phyloP scores from a whole-genome alignment of 2,329 filamentous ascomycete genomes.

The Trichocomaceae sp. region DNA sequence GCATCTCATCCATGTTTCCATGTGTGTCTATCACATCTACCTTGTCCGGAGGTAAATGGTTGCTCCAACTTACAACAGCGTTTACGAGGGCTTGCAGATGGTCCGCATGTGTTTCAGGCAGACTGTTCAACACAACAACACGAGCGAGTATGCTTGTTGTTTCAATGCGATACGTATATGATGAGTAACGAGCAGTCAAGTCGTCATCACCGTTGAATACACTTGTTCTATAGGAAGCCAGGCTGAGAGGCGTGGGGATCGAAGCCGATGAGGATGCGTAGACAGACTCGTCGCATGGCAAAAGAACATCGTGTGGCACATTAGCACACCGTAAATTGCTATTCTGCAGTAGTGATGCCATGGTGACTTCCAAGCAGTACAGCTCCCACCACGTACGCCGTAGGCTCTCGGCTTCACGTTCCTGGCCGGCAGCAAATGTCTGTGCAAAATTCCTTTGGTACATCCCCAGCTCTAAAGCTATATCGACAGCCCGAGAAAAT shows the following conservation, averaged over 20 bases:
- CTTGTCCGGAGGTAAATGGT: slow-evolving; percentile 67
- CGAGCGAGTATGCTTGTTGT: slow-evolving; percentile 68
- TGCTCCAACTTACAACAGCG: slow-evolving; percentile 62
- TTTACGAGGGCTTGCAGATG: slow-evolving; percentile 54
- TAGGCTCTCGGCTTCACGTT: slow-evolving; percentile 69
- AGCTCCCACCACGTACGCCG: slow-evolving; percentile 83
- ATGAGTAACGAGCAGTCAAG: slow-evolving; percentile 56
- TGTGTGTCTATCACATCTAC: slow-evolving; percentile 60
- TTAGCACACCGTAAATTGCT: slow-evolving; percentile 60
- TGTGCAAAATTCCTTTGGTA: slow-evolving; percentile 57
- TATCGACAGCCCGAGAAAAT: slow-evolving; percentile 49
- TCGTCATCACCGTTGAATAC: slow-evolving; percentile 51
- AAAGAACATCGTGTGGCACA: slow-evolving; percentile 57
- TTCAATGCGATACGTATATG: slow-evolving; percentile 75
- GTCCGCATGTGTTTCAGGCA: slow-evolving; percentile 40
- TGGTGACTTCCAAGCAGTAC: slow-evolving; percentile 70
- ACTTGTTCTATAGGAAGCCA: not conserved
- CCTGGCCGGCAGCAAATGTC: slow-evolving; percentile 31
- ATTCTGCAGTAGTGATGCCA: slow-evolving; percentile 56
- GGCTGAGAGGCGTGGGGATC: slow-evolving; percentile 41
- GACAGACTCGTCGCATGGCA: slow-evolving; percentile 69
- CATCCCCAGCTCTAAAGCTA: slow-evolving; percentile 69
- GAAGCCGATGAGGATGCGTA: slow-evolving; percentile 35
- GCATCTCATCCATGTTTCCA: slow-evolving; percentile 64
- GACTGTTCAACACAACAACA: slow-evolving; percentile 50